Percentiles rank a stretch among this genome's conserved stretches.
These are phyloP conservation scores for Daldinia sp. DNA, from an alignment of 2,329 filamentous ascomycete genomes.

Conservation along the genomic window DNA sequence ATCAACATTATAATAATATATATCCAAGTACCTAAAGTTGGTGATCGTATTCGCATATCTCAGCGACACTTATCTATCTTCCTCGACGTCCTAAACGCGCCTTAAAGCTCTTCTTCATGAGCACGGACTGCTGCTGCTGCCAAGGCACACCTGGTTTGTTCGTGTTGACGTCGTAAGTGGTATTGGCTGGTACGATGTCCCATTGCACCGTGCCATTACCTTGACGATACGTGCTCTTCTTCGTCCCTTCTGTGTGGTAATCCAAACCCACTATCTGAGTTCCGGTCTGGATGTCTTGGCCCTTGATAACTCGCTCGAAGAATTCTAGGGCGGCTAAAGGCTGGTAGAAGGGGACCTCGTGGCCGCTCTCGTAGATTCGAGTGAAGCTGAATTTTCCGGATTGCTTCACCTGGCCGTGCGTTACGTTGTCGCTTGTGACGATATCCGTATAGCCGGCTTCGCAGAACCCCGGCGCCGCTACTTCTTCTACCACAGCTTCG, in stretches of 20 bases:
- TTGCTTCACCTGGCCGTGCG: constrained; percentile 63
- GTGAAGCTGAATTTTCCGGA: constrained; percentile 59
- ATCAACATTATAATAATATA: not conserved
- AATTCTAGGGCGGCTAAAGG: constrained; percentile 57
- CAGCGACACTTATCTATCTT: not conserved
- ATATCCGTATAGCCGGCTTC: constrained; percentile 58
- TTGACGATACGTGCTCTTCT: constrained; percentile 55
- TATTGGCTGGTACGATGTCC: constrained; percentile 42
- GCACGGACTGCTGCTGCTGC: constrained; percentile 29
- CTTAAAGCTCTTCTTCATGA: constrained; percentile 40
- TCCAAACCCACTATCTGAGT: constrained; percentile 15
- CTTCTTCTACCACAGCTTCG: constrained; percentile 44
- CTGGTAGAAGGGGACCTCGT: constrained; percentile 62
- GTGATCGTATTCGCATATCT: not conserved
- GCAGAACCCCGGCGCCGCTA: constrained; percentile 52
- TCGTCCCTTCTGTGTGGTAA: constrained; percentile 52
- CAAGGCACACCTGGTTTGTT: constrained; percentile 45
- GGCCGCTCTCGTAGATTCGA: constrained; percentile 54
- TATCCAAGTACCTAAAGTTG: too few species aligned
- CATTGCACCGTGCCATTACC: constrained; percentile 50
- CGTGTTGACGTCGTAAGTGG: constrained; percentile 46
- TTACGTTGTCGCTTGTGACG: constrained; percentile 50
- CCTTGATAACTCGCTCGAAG: constrained; percentile 57
- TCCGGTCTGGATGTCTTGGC: constrained; percentile 61
- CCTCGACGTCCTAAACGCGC: constrained; percentile 2